Conservation (phyloP, 352 stramenopile genomes). For the Pythium chondricola region DNA sequence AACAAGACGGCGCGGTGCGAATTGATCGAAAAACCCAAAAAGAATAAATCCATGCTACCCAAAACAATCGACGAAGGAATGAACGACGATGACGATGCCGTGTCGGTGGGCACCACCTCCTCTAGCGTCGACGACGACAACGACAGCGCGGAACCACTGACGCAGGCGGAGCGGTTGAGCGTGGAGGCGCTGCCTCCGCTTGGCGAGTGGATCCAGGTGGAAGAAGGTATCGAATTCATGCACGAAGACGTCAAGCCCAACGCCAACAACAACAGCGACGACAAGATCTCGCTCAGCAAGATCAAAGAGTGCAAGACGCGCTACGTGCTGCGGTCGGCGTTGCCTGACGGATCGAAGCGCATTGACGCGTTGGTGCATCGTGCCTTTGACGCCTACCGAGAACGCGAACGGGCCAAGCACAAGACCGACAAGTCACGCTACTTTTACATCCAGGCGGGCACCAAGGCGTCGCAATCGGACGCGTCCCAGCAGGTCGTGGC, state of each 20-base stretch:
- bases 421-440: slow-evolving; percentile 30
- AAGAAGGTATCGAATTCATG: slow-evolving; percentile 25
- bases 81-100: not conserved
- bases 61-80: slow-evolving; percentile 1
- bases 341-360: slow-evolving; percentile 19
- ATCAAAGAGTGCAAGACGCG: slow-evolving; percentile 18
- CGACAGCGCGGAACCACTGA: slow-evolving; percentile 13
- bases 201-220: slow-evolving; percentile 24
- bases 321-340: slow-evolving; percentile 18
- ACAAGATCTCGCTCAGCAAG: slow-evolving; percentile 7
- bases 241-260: slow-evolving; percentile 19
- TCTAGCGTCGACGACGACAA: slow-evolving; percentile 16
- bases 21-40: slow-evolving; percentile 20
- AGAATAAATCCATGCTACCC: not conserved
- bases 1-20: slow-evolving; percentile 38
- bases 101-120: slow-evolving; percentile 8
- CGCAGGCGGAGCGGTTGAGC: slow-evolving; percentile 28
- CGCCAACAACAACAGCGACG: slow-evolving; percentile 1
- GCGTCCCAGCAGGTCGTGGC: slow-evolving; percentile 6
- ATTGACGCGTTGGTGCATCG: slow-evolving; percentile 30
- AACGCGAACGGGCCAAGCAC: slow-evolving; percentile 18
- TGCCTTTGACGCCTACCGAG: slow-evolving; percentile 27
- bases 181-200: slow-evolving; percentile 25
- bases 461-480: slow-evolving; percentile 11
- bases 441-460: slow-evolving; percentile 31